Evolutionary conservation across 176 grass and related monocot species (phyloP).

Genomic region (Alopecurus myosuroides): DNA sequence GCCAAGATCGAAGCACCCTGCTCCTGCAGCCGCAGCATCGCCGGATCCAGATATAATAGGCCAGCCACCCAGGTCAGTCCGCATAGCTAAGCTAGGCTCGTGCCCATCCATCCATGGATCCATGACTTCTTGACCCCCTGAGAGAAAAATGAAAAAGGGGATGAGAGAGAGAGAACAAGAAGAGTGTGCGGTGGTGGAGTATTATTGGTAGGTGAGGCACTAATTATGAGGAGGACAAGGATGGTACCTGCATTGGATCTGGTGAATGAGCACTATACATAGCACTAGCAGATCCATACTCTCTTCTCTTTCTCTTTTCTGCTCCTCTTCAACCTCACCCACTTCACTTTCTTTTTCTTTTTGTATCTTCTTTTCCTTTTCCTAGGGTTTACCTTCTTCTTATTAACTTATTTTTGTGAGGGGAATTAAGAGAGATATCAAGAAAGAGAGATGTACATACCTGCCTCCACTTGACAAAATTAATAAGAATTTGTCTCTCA

Average conservation of each 20-base stretch:
- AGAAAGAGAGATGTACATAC: constrained; percentile 44
- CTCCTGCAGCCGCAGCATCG: neutral
- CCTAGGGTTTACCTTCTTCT: neutral
- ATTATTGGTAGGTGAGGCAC: constrained; percentile 33
- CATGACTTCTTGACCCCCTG: neutral
- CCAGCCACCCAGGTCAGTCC: constrained; percentile 19
- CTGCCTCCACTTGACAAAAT: constrained; percentile 34
- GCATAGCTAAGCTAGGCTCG: neutral
- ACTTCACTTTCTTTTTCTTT: neutral
- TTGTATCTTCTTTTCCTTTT: neutral
- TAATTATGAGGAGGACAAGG: constrained; percentile 54
- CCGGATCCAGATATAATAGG: neutral
- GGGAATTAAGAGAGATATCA: neutral
- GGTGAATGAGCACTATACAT: constrained; percentile 15
- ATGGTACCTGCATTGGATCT: constrained; percentile 55
- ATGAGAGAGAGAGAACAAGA: neutral
- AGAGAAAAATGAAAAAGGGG: neutral
- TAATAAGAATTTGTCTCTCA: constrained; percentile 29
- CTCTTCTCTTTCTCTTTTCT: neutral
- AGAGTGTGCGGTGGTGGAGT: constrained; percentile 23
- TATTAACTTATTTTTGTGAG: constrained; percentile 29
- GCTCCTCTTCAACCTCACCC: neutral
- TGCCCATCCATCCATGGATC: constrained; percentile 22
- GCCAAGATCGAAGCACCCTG: neutral
- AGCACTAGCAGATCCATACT: neutral